A percentile compares a stretch with the other conserved stretches of the same genome.
Evolutionary conservation across 2,329 filamentous ascomycete genomes (phyloP).

Genomic region (Clonostachys rosea): DNA sequence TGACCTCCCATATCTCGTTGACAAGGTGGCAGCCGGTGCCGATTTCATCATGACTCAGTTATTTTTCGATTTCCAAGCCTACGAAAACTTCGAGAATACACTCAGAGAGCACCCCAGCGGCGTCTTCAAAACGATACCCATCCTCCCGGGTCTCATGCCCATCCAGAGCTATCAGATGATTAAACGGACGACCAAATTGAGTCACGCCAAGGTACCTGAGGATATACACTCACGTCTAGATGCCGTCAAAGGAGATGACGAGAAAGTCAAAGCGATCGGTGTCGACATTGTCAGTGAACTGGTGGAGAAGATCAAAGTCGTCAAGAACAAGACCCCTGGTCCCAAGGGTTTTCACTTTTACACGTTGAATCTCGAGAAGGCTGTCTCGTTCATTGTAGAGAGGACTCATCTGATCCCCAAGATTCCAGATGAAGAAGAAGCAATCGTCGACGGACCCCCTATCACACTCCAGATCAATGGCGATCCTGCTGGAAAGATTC

Average conservation of each 20-base stretch:
- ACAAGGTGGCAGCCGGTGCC: conserved; percentile 86
- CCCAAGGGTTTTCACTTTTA: conserved; percentile 94
- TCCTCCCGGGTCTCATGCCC: conserved; percentile 94
- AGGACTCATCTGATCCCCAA: conserved; percentile 76
- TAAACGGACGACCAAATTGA: conserved; percentile 88
- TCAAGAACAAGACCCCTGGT: conserved; percentile 50
- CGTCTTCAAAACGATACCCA: conserved; percentile 78
- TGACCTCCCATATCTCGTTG: conserved; percentile 83
- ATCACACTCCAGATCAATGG: conserved; percentile 43
- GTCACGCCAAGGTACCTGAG: conserved; percentile 77
- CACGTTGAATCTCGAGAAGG: conserved; percentile 93
- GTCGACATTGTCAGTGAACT: conserved; percentile 83
- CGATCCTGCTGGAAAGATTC: conserved; percentile 20
- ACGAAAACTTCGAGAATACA: conserved; percentile 71
- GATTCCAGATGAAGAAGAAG: conserved; percentile 43
- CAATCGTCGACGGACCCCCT: conserved; percentile 36
- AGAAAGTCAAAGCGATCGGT: conserved; percentile 73
- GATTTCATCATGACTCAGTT: conserved; percentile 99
- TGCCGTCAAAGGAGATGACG: conserved; percentile 72
- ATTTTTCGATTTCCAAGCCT: conserved; percentile 87
- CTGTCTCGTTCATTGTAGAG: conserved; percentile 89
- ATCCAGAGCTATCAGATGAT: conserved; percentile 97
- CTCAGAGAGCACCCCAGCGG: conserved; percentile 79
- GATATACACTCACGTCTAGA: conserved; percentile 67
- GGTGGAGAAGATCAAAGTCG: conserved; percentile 68